Base-by-base conservation (phyloP, 2,329 filamentous ascomycete genomes). In the Botryotinia convoluta region DNA sequence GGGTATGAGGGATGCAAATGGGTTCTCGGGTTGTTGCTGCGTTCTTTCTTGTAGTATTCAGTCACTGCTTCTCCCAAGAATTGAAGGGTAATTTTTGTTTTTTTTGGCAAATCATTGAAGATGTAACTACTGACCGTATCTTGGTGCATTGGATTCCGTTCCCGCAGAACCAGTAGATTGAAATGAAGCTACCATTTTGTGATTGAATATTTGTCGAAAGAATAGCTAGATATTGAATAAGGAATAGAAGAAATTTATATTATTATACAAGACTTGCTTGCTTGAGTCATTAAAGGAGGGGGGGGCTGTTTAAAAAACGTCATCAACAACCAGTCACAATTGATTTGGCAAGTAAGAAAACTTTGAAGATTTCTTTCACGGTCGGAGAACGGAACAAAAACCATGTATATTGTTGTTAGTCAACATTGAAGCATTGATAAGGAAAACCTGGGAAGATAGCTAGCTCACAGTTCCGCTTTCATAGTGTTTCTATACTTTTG, bases 1-100 rank as follows among this genome's bases (percentile, higher is more conserved):
- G 70, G 94, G 91, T 70, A 99, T 97, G 80, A 98, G 87, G 76
- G 87, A 84, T 74, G 93, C 90, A 82, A 95, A 98, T 44, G 95
- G 95, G 84, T 98, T 99, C 85, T 98, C 95, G 79, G 93, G 90
- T 83, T 98, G 94, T 72, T 88, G 84, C 76, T 79, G 77, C 69
- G 77, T 78, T 80, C 78, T 80, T 80, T 77, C 78, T 80, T 80
- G 77, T 77, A 76, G 79, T 81, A 80, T 89, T 91, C 87, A 91
- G 89, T 82, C 81, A 86, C 84, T 77, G 77, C 78, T 85, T 84
- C 84, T 83, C 32, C 75, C 48, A 39, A 61, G 42, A n/a, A 70
- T 72, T 44, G 74, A 59, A 62, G 72, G 69, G 74, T 65, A 61
- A 54, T 57, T 39, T 51, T 16, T n/a, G n/a, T 71, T 5, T 54